Conservation (phyloP, 208 protist genomes). For the Acanthamoeba divionensis region DNA sequence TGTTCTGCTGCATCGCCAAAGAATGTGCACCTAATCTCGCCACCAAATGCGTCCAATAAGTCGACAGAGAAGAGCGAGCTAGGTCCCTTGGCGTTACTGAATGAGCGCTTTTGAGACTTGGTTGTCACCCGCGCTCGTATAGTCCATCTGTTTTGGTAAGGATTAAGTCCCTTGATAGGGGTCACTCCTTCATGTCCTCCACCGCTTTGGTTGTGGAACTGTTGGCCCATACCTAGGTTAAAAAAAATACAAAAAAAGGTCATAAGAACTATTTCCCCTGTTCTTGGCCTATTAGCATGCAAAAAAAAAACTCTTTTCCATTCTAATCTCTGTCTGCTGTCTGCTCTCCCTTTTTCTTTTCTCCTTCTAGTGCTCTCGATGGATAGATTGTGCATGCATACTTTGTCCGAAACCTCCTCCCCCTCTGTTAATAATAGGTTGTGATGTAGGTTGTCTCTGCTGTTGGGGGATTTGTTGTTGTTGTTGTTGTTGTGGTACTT, state of each 20-base stretch:
- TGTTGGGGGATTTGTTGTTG: no score
- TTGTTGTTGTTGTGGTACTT: neutral
- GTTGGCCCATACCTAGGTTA: neutral
- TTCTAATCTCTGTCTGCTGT: neutral
- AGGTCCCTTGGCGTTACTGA: conserved; percentile 37
- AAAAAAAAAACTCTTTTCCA: neutral
- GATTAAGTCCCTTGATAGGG: conserved; percentile 54
- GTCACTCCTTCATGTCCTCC: neutral
- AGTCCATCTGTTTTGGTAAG: conserved; percentile 61
- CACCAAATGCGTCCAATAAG: conserved; percentile 54
- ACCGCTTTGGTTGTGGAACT: neutral
- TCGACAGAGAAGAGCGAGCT: conserved; percentile 60
- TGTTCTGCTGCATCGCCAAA: conserved; percentile 62
- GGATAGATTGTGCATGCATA: no score
- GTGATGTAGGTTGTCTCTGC: no score
- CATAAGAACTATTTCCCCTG: neutral
- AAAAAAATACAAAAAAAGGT: neutral
- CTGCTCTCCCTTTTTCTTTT: neutral
- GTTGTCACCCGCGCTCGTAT: conserved; percentile 59
- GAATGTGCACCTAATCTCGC: conserved; percentile 62
- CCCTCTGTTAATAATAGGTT: no score
- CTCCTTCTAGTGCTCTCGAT: neutral
- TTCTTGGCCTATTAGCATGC: neutral
- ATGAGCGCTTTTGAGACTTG: conserved; percentile 33
- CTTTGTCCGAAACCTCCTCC: no score